Percentiles rank a stretch among this genome's conserved stretches.
Conservation (phyloP, 257 asterid genomes). For the Linaria vulgaris region DNA sequence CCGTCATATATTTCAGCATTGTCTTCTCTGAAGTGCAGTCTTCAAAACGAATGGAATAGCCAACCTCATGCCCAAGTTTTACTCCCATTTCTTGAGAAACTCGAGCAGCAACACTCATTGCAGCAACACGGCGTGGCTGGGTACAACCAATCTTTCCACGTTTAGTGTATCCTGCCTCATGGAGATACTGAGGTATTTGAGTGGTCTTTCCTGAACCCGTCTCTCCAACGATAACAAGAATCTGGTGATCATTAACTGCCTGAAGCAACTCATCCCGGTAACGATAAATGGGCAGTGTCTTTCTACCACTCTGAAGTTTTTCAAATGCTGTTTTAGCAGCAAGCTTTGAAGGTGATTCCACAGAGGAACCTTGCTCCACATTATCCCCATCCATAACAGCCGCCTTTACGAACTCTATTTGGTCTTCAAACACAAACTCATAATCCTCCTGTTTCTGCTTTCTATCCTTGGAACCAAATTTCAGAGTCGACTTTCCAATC, state of each 20-base stretch:
- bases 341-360: constrained; percentile 42
- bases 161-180: constrained; percentile 75
- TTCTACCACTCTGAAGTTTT: constrained; percentile 80
- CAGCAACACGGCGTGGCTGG: constrained; percentile 96
- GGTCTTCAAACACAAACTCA: constrained; percentile 89
- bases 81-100: too few species aligned
- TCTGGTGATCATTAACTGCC: constrained; percentile 72
- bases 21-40: too few species aligned
- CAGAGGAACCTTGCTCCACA: too few species aligned
- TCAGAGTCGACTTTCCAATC: constrained; percentile 82
- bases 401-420: constrained; percentile 75
- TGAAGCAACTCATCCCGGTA: constrained; percentile 72
- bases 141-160: constrained; percentile 87
- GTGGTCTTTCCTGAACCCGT: constrained; percentile 90
- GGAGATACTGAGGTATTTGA: too few species aligned
- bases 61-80: too few species aligned
- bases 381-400: constrained; percentile 72
- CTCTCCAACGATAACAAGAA: constrained; percentile 91
- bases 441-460: constrained; percentile 57
- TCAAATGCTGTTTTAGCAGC: constrained; percentile 69
- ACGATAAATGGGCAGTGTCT: constrained; percentile 73
- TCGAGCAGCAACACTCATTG: too few species aligned
- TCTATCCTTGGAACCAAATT: constrained; percentile 74
- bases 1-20: too few species aligned
- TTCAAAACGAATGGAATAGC: too few species aligned